Conservation (phyloP, 2,329 filamentous ascomycete genomes). For the Monilinia vaccinii-corymbosi region DNA sequence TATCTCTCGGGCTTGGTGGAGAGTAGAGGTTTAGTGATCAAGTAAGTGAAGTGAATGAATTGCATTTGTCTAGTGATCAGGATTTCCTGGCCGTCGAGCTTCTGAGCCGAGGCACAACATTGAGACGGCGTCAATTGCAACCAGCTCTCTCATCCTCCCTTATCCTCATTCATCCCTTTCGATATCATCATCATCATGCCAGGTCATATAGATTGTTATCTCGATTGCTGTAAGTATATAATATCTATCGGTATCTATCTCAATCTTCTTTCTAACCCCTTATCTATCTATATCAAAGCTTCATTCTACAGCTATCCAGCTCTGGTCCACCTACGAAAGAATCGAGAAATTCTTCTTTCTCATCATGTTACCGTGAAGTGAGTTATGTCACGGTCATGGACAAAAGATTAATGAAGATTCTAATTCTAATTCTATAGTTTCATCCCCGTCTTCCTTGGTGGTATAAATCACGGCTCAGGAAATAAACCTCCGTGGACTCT, state of each 20-base stretch:
- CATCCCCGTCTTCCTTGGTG: conserved; percentile 63
- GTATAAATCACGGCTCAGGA: conserved; percentile 47
- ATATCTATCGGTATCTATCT: neutral
- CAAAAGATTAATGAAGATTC: neutral
- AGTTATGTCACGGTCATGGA: conserved; percentile 23
- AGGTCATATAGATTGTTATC: conserved; percentile 54
- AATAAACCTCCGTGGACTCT: conserved; percentile 69
- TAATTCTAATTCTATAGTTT: conserved; percentile 39
- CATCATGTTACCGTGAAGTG: conserved; percentile 60
- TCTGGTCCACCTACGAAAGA: conserved; percentile 48
- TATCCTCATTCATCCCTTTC: neutral
- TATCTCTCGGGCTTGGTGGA: neutral
- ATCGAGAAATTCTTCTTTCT: conserved; percentile 43
- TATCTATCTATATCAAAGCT: conserved; percentile 42
- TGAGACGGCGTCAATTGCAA: neutral
- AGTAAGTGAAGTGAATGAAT: neutral
- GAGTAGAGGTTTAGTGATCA: conserved; percentile 3
- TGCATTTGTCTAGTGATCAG: conserved; percentile 5
- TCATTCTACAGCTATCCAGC: conserved; percentile 53
- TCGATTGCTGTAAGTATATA: conserved; percentile 50
- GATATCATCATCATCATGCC: conserved; percentile 38
- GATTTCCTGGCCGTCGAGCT: neutral
- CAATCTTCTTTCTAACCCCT: neutral
- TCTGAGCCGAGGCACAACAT: conserved; percentile 1
- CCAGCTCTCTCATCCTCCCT: too few species aligned